phyloP scores from a whole-genome alignment of 345 rosid species.

The Eucalyptus tenuipes region DNA sequence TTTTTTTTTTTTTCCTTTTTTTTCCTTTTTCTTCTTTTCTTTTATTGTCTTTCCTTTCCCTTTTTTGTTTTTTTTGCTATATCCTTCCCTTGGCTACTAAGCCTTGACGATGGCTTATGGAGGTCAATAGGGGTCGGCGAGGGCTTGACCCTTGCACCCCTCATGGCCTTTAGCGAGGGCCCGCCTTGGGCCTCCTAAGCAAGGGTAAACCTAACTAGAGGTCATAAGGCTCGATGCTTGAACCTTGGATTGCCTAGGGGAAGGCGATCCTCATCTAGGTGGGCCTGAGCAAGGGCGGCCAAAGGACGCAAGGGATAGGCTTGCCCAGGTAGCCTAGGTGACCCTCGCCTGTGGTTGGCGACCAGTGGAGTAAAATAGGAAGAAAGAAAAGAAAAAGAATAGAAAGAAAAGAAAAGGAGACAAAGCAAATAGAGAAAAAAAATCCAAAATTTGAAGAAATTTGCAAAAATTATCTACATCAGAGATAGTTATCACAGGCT shows the following conservation, averaged over 20 bases:
- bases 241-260: not conserved
- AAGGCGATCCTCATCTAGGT: not conserved
- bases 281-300: not conserved
- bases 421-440: not conserved
- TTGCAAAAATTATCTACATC: not conserved
- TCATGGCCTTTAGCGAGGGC: not conserved
- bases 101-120: not conserved
- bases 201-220: not conserved
- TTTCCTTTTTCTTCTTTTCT: no score
- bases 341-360: not conserved
- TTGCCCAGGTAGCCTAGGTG: not conserved
- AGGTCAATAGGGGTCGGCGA: no score
- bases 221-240: not conserved
- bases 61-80: not conserved
- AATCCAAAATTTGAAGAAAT: not conserved
- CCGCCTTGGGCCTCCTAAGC: accelerated
- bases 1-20: not conserved
- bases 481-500: accelerated
- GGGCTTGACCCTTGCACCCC: not conserved
- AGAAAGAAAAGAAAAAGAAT: not conserved
- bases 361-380: not conserved
- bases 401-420: no score
- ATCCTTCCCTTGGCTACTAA: not conserved
- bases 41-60: accelerated
- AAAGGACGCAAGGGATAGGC: not conserved